A percentile compares a stretch with the other conserved stretches of the same genome.
Conservation (phyloP, 2,329 filamentous ascomycete genomes). For the Colletotrichum sp. region DNA sequence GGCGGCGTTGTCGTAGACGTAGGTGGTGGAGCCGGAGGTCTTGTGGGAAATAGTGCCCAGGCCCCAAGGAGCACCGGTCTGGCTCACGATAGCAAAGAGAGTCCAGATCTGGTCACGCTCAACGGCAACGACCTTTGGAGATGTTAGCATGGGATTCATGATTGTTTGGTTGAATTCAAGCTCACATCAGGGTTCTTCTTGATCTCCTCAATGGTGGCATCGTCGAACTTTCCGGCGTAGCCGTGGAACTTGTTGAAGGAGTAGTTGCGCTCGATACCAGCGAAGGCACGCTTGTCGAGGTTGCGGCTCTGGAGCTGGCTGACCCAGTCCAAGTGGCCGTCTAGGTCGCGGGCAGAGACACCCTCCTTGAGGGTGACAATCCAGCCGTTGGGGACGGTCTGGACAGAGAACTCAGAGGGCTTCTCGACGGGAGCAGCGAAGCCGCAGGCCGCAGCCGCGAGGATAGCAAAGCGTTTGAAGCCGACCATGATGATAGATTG, state of each 20-base stretch:
- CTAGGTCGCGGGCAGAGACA: conserved; percentile 24
- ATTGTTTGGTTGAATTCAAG: rapidly evolving
- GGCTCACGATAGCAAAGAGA: conserved; percentile 32
- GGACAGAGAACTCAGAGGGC: not conserved
- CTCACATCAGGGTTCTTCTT: conserved; percentile 44
- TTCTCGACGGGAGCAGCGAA: conserved; percentile 15
- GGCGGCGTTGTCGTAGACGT: conserved; percentile 45
- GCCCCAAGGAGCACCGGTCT: conserved; percentile 45
- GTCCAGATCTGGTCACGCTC: conserved; percentile 33
- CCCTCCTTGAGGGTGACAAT: conserved; percentile 50
- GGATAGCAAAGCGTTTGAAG: conserved; percentile 19
- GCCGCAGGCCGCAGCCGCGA: conserved; percentile 17
- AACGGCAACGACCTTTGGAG: conserved; percentile 32
- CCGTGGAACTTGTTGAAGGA: conserved; percentile 40
- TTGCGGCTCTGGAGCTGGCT: conserved; percentile 33
- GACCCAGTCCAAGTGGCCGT: conserved; percentile 34
- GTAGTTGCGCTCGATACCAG: conserved; percentile 15
- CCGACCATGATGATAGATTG: conserved; percentile 13
- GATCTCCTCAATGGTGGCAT: conserved; percentile 44
- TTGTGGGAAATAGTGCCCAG: conserved; percentile 49
- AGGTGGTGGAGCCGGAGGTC: conserved; percentile 36
- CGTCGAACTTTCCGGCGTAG: conserved; percentile 48
- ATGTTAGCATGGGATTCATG: not conserved
- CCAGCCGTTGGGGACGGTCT: conserved; percentile 42
- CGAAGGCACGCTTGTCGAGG: conserved; percentile 32